Evolutionary conservation across 305 asterid species (phyloP), one percentile per base, ranked within the genome.

Genomic region (Fraxinus sp.): DNA sequence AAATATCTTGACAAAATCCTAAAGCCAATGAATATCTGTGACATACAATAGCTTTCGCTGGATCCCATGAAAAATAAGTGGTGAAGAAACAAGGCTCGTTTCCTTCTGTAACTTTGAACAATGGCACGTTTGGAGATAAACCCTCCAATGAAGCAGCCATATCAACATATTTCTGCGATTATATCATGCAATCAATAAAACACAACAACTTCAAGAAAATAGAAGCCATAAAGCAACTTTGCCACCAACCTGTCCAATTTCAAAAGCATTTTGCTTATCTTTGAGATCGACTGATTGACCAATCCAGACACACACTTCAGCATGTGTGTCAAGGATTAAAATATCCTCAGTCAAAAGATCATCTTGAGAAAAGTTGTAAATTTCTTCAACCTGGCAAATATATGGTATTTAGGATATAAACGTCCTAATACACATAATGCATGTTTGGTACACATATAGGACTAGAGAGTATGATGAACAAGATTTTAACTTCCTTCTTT

Each of bases 11-110:
- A 55, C 80, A 46, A 75, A 74, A 52, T 78, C 46, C n/a, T 35
- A 77, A 33, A 43, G 81, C 71, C 46, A 43, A 81, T 5, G 10
- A 26, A 41, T 41, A 75, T 79, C 33, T 33, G 79, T 33, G 39
- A 86, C 94, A 57, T 91, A 93, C 95, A 78, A 36, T 82, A 78
- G 97, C 92, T 88, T 93, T 91, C 76, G 89, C 90, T 80, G 89
- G 89, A 85, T 93, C 97, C 97, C 97, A 93, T 32, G 92, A 87
- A 80, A 91, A 91, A 83, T 83, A 89, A 80, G 92, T 77, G 77
- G 97, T 91, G 89, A 93, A 93, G 90, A 93, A 93, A 83, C 91
- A 83, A 8, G 97, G 97, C 77, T 92, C 97, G 28, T 91, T 89
- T 87, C 97, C 97, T 85, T 92, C 97, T 2, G 90, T 81, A 77